Conservation (phyloP, 1,284 basidiomycete genomes). For the Moesziomyces parantarcticus region DNA sequence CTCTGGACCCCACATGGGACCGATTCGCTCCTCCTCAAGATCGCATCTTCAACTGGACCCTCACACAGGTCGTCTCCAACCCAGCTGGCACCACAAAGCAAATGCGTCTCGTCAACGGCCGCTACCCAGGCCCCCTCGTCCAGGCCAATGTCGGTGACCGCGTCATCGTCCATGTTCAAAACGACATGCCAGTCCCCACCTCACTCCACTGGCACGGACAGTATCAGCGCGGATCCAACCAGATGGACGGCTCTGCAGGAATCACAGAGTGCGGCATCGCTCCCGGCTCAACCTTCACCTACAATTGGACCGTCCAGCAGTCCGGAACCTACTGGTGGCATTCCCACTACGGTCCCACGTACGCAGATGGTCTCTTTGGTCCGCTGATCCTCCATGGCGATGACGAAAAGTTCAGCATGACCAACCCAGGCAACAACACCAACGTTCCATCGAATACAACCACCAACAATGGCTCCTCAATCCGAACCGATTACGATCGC, state of each 20-base stretch:
- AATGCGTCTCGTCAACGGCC: conserved; percentile 56
- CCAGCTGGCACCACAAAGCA: conserved; percentile 53
- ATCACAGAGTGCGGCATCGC: conserved; percentile 66
- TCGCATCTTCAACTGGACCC: conserved; percentile 50
- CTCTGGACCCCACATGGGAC: conserved; percentile 47
- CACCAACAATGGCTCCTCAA: conserved; percentile 25
- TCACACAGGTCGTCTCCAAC: conserved; percentile 43
- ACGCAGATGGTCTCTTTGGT: conserved; percentile 60
- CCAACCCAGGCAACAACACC: conserved; percentile 18
- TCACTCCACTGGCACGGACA: conserved; percentile 65
- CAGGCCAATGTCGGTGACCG: conserved; percentile 60
- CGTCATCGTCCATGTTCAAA: conserved; percentile 54
- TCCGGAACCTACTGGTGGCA: conserved; percentile 71
- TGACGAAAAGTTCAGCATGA: conserved; percentile 51
- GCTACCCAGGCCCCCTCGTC: conserved; percentile 52
- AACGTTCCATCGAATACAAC: conserved; percentile 4
- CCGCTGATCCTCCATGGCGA: conserved; percentile 66
- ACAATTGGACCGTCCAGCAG: conserved; percentile 60
- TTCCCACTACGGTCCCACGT: conserved; percentile 57
- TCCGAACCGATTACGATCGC: conserved; percentile 56
- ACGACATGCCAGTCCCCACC: conserved; percentile 43
- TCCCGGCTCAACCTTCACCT: conserved; percentile 45
- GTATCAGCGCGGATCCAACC: conserved; percentile 54
- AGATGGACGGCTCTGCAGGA: conserved; percentile 57
- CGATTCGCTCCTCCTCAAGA: conserved; percentile 39